Conservation (phyloP, 352 stramenopile species). For the Pythium apleroticum region DNA sequence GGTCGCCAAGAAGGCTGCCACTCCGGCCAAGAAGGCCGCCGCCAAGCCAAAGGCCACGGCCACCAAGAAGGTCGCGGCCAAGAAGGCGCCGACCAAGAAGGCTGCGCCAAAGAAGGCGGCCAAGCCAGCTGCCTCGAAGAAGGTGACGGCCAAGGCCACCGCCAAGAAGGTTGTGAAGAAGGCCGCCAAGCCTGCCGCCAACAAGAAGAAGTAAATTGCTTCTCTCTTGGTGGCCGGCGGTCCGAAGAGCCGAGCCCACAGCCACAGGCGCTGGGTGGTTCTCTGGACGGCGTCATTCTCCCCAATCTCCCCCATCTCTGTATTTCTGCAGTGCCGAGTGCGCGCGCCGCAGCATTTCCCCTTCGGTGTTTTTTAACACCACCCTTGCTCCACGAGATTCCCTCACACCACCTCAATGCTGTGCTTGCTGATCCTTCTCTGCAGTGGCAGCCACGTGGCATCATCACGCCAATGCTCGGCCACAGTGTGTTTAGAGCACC, state of each 20-base stretch:
- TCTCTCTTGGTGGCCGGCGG: constrained; percentile 3
- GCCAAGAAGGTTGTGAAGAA: constrained; percentile 42
- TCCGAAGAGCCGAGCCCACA: background rate
- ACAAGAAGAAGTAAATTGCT: constrained; percentile 49
- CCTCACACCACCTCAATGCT: constrained; percentile 1
- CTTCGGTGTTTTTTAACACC: constrained; percentile 91
- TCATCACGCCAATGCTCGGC: background rate
- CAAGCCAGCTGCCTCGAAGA: constrained; percentile 34
- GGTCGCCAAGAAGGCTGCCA: constrained; percentile 47
- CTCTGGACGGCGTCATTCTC: background rate
- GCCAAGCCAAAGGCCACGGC: constrained; percentile 33
- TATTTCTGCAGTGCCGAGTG: background rate
- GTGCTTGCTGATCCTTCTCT: background rate
- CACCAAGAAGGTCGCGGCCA: constrained; percentile 66
- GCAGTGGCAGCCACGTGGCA: background rate
- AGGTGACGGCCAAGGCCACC: constrained; percentile 33
- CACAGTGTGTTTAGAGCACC: too few relatives aligned
- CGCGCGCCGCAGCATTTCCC: constrained; percentile 19
- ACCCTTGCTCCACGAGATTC: constrained; percentile 40
- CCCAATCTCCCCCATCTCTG: background rate
- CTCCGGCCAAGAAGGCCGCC: constrained; percentile 37
- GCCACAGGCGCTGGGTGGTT: background rate
- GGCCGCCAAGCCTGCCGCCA: constrained; percentile 36
- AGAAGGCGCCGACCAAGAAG: constrained; percentile 74
- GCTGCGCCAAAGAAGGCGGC: constrained; percentile 29